These are phyloP conservation scores for Fusarium coffeatum DNA, from an alignment of 2,329 filamentous ascomycete species.

Conservation along the genomic window DNA sequence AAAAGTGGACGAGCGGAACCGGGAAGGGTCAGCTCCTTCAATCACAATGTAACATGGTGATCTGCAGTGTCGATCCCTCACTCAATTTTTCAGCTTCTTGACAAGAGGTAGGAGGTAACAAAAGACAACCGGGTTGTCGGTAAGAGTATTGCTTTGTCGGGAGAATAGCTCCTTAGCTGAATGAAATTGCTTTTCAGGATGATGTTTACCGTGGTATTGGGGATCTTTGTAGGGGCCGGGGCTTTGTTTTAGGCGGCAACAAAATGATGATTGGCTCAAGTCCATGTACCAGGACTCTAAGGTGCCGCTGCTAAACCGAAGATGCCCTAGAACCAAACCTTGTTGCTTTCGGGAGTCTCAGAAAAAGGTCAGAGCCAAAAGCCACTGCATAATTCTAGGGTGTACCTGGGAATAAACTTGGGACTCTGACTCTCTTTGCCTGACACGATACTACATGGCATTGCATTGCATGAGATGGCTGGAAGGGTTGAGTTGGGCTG, in stretches of 20 bases:
- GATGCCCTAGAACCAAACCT: conserved; percentile 19
- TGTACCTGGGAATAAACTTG: not conserved
- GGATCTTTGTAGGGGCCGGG: not conserved
- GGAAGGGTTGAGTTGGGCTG: conserved; percentile 5
- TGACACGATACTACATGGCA: not conserved
- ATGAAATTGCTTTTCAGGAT: not conserved
- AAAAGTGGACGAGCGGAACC: conserved; percentile 16
- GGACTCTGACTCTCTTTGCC: not conserved
- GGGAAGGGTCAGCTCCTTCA: not conserved
- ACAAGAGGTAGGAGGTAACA: not conserved
- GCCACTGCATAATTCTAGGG: not conserved
- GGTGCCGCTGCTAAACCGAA: conserved; percentile 4
- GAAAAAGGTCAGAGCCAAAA: not conserved
- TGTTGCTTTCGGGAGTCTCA: conserved; percentile 1
- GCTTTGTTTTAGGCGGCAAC: not conserved
- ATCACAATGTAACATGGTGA: not conserved
- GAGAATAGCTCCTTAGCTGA: not conserved
- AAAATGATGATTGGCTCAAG: conserved; percentile 6
- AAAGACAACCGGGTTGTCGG: not conserved
- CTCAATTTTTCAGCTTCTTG: conserved; percentile 1
- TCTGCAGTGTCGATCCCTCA: conserved; percentile 7
- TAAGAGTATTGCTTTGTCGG: not conserved
- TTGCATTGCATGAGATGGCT: conserved; percentile 3
- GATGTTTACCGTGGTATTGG: conserved; percentile 2
- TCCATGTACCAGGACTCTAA: not conserved